A percentile compares a stretch with the other conserved stretches of the same genome.
phyloP scores from a whole-genome alignment of 331 rosid species.

The Quercus phellos region DNA sequence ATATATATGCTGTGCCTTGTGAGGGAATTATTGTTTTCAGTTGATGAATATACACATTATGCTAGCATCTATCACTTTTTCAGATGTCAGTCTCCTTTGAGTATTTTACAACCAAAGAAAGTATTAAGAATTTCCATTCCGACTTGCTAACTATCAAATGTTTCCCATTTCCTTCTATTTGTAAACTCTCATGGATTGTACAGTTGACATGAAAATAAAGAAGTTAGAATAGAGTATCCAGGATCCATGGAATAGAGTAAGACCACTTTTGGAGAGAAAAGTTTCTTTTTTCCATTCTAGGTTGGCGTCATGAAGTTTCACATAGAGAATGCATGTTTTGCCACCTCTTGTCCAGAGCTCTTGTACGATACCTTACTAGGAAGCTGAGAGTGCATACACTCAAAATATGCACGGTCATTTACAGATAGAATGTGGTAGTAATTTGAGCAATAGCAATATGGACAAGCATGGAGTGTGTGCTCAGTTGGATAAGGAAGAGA shows the following conservation, averaged over 20 bases:
- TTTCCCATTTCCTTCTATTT: not conserved
- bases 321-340: slow-evolving; percentile 32
- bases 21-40: not conserved
- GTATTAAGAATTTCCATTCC: not conserved
- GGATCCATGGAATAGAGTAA: slow-evolving; percentile 1
- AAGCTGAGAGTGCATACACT: slow-evolving; percentile 45
- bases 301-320: slow-evolving; percentile 35
- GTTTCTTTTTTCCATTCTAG: slow-evolving; percentile 15
- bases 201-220: slow-evolving; percentile 2
- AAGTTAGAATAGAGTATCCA: not conserved
- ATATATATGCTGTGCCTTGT: not conserved
- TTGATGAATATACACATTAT: not conserved
- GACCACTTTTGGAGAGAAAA: slow-evolving; percentile 24
- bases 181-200: not conserved
- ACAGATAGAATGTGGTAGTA: slow-evolving; percentile 23
- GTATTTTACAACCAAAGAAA: not conserved
- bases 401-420: slow-evolving; percentile 45
- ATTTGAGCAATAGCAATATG: slow-evolving; percentile 24
- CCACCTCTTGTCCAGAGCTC: slow-evolving; percentile 54
- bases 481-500: slow-evolving; percentile 25
- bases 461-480: slow-evolving; percentile 27
- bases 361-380: slow-evolving; percentile 39
- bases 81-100: not conserved
- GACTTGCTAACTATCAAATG: not conserved
- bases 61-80: not conserved